These are phyloP conservation scores for Rachicladosporium sp. DNA, from an alignment of 2,329 filamentous ascomycete species.

Conservation along the genomic window DNA sequence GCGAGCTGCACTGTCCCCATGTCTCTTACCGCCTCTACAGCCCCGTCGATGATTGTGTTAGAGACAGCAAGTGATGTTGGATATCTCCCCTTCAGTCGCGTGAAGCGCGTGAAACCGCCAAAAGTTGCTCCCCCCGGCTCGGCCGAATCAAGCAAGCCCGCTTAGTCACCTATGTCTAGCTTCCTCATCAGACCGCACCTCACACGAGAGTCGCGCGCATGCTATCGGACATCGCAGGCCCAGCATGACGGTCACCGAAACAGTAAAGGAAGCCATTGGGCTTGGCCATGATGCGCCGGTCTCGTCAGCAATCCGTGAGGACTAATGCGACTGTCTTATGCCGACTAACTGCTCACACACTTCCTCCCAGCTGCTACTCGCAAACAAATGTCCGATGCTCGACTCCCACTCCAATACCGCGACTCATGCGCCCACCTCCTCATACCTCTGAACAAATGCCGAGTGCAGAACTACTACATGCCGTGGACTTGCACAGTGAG, in stretches of 20 bases:
- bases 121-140: no score
- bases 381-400: slow-evolving; percentile 87
- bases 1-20: no score
- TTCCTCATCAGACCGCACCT: no score
- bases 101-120: no score
- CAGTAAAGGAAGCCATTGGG: slow-evolving; percentile 37
- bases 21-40: no score
- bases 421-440: slow-evolving; percentile 92
- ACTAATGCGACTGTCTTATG: background rate
- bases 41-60: no score
- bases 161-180: no score
- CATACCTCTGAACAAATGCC: slow-evolving; percentile 92
- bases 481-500: slow-evolving; percentile 94
- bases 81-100: no score
- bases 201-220: no score
- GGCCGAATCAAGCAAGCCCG: no score
- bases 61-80: no score
- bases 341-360: no score
- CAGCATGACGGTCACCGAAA: slow-evolving; percentile 27
- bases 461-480: slow-evolving; percentile 80
- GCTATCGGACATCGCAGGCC: background rate
- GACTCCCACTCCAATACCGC: slow-evolving; percentile 78
- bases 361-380: slow-evolving; percentile 61
- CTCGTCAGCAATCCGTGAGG: slow-evolving; percentile 21
- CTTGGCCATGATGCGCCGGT: slow-evolving; percentile 22